Percentiles rank a stretch among this genome's conserved stretches.
Conservation (phyloP, 768 basidiomycete species). For the Daedalea quercina region DNA sequence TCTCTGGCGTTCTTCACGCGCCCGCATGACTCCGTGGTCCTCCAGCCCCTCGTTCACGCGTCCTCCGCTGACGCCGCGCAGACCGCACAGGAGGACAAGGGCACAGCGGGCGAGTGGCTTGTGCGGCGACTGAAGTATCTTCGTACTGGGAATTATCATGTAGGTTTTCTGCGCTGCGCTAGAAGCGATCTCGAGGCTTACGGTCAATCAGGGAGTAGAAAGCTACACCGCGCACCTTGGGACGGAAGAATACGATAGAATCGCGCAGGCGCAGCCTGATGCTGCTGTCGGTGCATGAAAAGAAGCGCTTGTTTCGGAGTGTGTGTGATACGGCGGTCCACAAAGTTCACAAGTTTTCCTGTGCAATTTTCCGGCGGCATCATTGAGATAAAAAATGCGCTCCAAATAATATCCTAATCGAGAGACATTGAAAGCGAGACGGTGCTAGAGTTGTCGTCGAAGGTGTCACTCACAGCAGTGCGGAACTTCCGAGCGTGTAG, state of each 20-base stretch:
- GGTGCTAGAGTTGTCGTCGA: too few species aligned
- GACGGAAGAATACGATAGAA: slow-evolving; percentile 1
- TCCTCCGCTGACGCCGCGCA: background rate
- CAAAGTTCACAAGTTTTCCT: too few species aligned
- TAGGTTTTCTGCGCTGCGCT: slow-evolving; percentile 1
- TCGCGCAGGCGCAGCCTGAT: background rate
- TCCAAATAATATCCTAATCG: too few species aligned
- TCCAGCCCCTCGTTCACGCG: slow-evolving; percentile 35
- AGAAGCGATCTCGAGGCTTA: too few species aligned
- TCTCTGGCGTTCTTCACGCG: slow-evolving; percentile 66
- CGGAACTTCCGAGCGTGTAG: too few species aligned
- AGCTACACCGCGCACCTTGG: slow-evolving; percentile 1
- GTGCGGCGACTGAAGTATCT: slow-evolving; percentile 31
- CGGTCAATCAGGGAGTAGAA: background rate
- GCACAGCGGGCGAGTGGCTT: slow-evolving; percentile 36
- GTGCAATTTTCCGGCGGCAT: too few species aligned
- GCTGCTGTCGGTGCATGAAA: background rate
- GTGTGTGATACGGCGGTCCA: too few species aligned
- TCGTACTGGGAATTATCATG: slow-evolving; percentile 14
- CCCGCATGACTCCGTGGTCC: slow-evolving; percentile 44
- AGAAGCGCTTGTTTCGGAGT: too few species aligned
- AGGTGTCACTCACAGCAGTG: too few species aligned
- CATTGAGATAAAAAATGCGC: too few species aligned
- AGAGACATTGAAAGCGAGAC: too few species aligned
- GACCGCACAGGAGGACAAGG: slow-evolving; percentile 22